Conservation (phyloP, 1,284 basidiomycete species). For the Ceratobasidium sp. region DNA sequence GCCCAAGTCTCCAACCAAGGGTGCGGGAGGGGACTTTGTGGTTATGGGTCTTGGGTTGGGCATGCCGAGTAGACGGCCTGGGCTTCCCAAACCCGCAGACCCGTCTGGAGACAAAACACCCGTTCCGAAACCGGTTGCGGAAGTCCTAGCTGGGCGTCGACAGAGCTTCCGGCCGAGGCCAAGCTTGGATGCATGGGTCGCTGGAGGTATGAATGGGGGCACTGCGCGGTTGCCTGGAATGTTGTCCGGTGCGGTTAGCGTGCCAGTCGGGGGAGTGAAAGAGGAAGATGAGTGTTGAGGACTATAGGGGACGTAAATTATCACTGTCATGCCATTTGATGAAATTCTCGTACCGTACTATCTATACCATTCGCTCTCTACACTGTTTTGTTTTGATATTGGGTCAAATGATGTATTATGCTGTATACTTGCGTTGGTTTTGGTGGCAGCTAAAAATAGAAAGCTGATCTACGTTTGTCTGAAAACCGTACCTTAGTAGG, state of each 20-base stretch:
- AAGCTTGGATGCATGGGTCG: slow-evolving; percentile 33
- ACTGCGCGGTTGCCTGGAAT: slow-evolving; percentile 20
- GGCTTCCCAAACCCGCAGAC: neutral
- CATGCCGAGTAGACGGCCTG: neutral
- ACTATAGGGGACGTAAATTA: neutral
- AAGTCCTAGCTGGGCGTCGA: slow-evolving; percentile 19
- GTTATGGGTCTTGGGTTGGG: slow-evolving; percentile 26
- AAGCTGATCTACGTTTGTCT: neutral
- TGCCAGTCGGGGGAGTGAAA: neutral
- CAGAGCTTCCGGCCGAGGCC: slow-evolving; percentile 35
- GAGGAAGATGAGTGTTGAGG: slow-evolving; percentile 24
- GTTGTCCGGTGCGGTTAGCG: neutral
- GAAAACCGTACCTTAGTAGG: too few relatives aligned
- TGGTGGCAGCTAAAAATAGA: neutral
- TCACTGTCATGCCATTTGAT: neutral
- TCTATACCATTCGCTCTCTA: slow-evolving; percentile 9
- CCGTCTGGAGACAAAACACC: neutral
- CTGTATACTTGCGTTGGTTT: neutral
- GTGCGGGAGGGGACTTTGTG: neutral
- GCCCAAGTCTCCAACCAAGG: slow-evolving; percentile 5
- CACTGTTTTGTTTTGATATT: slow-evolving; percentile 10
- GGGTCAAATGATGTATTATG: slow-evolving; percentile 1
- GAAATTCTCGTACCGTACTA: neutral
- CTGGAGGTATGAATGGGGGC: slow-evolving; percentile 8
- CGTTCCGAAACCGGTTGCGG: slow-evolving; percentile 9